phyloP scores from a whole-genome alignment of 2,329 filamentous ascomycete genomes.

The Penicillium sp. region DNA sequence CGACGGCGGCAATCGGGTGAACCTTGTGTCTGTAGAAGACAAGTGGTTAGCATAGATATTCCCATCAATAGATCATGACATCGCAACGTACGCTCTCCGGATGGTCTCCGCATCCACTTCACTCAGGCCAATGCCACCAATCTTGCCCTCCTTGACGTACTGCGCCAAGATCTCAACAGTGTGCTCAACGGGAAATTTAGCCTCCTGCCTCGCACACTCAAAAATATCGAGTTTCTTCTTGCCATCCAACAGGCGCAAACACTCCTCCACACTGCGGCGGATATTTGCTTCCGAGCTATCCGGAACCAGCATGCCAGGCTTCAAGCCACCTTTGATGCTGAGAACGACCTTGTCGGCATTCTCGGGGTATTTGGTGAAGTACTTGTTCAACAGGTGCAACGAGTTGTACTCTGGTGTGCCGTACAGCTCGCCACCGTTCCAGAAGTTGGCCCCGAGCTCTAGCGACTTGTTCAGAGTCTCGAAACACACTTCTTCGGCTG shows the following conservation, averaged over 20 bases:
- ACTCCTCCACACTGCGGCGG: conserved; percentile 61
- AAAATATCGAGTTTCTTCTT: conserved; percentile 64
- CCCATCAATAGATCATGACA: background rate
- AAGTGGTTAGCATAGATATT: conserved; percentile 35
- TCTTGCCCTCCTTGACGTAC: conserved; percentile 47
- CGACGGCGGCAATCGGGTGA: conserved; percentile 60
- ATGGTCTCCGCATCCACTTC: conserved; percentile 51
- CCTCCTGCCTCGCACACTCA: conserved; percentile 60
- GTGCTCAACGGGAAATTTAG: conserved; percentile 52
- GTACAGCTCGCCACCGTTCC: conserved; percentile 69
- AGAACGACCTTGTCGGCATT: conserved; percentile 64
- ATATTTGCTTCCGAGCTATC: conserved; percentile 59
- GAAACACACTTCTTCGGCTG: conserved; percentile 42
- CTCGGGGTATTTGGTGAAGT: conserved; percentile 66
- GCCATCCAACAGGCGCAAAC: conserved; percentile 56
- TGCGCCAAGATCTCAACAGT: conserved; percentile 43
- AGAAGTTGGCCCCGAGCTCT: conserved; percentile 51
- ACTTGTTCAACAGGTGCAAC: conserved; percentile 60
- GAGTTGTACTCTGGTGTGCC: conserved; percentile 61
- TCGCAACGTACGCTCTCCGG: conserved; percentile 39
- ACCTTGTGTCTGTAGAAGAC: conserved; percentile 45
- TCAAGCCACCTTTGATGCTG: conserved; percentile 61
- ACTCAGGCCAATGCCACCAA: conserved; percentile 47
- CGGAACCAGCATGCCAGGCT: conserved; percentile 40
- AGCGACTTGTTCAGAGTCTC: conserved; percentile 59